phyloP scores from a whole-genome alignment of 2,329 filamentous ascomycete genomes.

The Epichloe gansuensis region DNA sequence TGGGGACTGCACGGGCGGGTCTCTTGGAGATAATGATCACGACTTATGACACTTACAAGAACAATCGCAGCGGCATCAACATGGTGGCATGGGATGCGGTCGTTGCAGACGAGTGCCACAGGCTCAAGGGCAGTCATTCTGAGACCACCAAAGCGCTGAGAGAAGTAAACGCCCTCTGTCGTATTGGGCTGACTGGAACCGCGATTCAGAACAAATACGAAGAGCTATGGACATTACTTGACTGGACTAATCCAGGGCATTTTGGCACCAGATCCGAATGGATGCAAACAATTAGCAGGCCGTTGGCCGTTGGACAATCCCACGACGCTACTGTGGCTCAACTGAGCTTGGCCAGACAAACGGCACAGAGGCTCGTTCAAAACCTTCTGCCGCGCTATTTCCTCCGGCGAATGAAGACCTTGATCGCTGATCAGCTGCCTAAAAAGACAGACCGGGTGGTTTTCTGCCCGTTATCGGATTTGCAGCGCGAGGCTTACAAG shows the following conservation, averaged over 20 bases:
- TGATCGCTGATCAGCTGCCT: constrained; percentile 85
- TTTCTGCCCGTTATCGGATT: constrained; percentile 79
- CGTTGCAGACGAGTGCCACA: constrained; percentile 87
- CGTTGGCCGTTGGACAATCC: constrained; percentile 76
- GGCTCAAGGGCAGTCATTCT: constrained; percentile 66
- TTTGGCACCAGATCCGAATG: constrained; percentile 56
- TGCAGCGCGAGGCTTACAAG: constrained; percentile 72
- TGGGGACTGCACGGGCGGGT: constrained; percentile 61
- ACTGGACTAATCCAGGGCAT: constrained; percentile 85
- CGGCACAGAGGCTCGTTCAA: constrained; percentile 70
- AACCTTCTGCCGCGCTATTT: constrained; percentile 87
- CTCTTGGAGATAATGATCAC: constrained; percentile 85
- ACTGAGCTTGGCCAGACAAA: constrained; percentile 66
- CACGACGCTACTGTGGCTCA: constrained; percentile 80
- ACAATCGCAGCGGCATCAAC: constrained; percentile 62
- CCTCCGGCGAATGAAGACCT: constrained; percentile 77
- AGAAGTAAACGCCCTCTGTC: constrained; percentile 77
- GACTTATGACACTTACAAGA: constrained; percentile 83
- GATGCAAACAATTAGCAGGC: constrained; percentile 64
- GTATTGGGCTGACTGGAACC: constrained; percentile 87
- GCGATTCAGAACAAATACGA: constrained; percentile 98
- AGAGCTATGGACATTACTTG: constrained; percentile 88
- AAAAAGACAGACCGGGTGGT: constrained; percentile 92
- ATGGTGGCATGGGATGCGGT: constrained; percentile 85
- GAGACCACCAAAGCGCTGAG: constrained; percentile 79